A percentile compares a stretch with the other conserved stretches of the same genome.
phyloP scores from a whole-genome alignment of 2,329 filamentous ascomycete genomes.

The Talaromyces amestolkiae region DNA sequence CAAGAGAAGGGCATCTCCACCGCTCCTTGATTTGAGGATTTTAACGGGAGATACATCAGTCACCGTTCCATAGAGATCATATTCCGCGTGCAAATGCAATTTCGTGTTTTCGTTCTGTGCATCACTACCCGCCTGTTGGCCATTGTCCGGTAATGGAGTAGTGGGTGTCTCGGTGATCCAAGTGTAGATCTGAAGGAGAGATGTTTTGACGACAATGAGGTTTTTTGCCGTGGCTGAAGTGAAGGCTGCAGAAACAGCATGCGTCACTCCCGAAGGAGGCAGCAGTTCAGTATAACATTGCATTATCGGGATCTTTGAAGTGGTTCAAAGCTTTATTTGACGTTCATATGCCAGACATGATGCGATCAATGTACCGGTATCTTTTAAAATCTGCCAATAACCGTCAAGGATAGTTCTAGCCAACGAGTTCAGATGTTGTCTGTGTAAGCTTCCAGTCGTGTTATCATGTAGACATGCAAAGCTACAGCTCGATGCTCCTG shows the following conservation, averaged over 20 bases:
- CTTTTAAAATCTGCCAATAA: not conserved
- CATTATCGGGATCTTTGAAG: slow-evolving; percentile 53
- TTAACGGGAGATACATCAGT: slow-evolving; percentile 79
- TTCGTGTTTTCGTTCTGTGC: slow-evolving; percentile 51
- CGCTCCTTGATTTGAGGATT: slow-evolving; percentile 68
- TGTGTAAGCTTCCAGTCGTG: not conserved
- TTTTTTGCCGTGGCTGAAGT: slow-evolving; percentile 73
- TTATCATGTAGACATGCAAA: not conserved
- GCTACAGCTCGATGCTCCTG: not conserved
- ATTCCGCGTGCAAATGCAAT: slow-evolving; percentile 81
- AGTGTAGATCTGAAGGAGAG: slow-evolving; percentile 86
- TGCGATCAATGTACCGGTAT: slow-evolving; percentile 1
- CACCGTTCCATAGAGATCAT: slow-evolving; percentile 77
- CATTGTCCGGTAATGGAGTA: slow-evolving; percentile 58
- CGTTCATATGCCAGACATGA: slow-evolving; percentile 12
- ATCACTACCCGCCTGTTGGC: slow-evolving; percentile 46
- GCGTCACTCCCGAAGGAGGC: slow-evolving; percentile 89
- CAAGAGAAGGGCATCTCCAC: slow-evolving; percentile 78
- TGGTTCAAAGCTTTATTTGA: slow-evolving; percentile 6
- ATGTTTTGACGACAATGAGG: slow-evolving; percentile 87
- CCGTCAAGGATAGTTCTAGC: not conserved
- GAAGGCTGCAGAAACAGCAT: slow-evolving; percentile 78
- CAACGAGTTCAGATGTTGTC: not conserved
- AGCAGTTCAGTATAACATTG: slow-evolving; percentile 97
- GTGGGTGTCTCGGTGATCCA: slow-evolving; percentile 58